phyloP scores from a whole-genome alignment of 2,329 filamentous ascomycete species.

The Colletotrichum camelliae region DNA sequence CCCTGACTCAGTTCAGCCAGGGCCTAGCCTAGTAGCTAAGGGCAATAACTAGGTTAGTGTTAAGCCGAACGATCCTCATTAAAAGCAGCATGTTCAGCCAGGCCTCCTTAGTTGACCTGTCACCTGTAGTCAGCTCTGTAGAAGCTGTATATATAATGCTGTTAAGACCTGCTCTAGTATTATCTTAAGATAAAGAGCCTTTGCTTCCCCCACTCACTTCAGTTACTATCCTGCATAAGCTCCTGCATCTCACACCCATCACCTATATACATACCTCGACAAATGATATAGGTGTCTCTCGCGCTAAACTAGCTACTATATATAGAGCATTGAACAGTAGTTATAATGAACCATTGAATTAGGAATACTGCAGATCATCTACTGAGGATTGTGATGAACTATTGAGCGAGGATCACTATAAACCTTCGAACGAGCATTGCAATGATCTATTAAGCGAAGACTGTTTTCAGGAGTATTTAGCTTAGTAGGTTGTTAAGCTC shows the following conservation, averaged over 20 bases:
- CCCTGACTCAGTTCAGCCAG: no score
- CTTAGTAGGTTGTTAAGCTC: no score
- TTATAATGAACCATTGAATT: no score
- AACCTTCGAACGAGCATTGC: no score
- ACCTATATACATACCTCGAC: neutral
- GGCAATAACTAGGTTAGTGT: neutral
- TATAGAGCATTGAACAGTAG: no score
- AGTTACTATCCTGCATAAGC: neutral
- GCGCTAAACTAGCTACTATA: neutral
- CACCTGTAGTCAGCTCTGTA: neutral
- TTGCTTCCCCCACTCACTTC: neutral
- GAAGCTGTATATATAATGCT: neutral
- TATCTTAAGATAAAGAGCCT: neutral
- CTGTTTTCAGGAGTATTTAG: no score
- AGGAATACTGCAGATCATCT: no score
- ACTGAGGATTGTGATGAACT: no score
- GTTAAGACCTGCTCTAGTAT: neutral
- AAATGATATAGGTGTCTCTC: neutral
- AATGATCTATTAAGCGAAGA: no score
- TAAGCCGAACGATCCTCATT: neutral
- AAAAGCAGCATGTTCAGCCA: neutral
- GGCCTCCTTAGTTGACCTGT: neutral
- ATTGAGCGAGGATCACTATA: no score
- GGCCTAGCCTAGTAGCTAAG: no score
- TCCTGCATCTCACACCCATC: neutral